Evolutionary conservation across 495 filamentous ascomycete species (phyloP).

Genomic region (Neurospora tetrasperma): DNA sequence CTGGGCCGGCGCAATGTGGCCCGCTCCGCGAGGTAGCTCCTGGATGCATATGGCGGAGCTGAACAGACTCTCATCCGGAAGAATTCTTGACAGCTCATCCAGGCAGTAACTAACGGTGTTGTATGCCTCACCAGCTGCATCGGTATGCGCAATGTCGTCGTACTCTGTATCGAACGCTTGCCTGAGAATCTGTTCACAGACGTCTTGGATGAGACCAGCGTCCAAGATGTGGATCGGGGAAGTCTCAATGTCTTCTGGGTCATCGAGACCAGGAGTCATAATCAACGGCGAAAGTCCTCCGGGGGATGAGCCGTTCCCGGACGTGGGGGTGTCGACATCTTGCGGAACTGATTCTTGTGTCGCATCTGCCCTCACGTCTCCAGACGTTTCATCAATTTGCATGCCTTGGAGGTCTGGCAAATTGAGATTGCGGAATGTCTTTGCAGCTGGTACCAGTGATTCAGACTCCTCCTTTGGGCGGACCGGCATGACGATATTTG

Average conservation of each 20-base stretch:
- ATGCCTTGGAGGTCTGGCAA: background rate
- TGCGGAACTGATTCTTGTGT: background rate
- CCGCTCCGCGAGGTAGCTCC: slow-evolving; percentile 1
- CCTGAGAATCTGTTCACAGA: slow-evolving; percentile 15
- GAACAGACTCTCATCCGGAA: slow-evolving; percentile 4
- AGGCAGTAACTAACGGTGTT: slow-evolving; percentile 17
- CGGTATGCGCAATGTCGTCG: slow-evolving; percentile 13
- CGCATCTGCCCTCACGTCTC: background rate
- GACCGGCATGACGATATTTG: background rate
- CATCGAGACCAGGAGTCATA: background rate
- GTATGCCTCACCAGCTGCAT: slow-evolving; percentile 8
- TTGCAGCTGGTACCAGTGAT: background rate
- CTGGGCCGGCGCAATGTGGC: background rate
- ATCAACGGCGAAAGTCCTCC: background rate
- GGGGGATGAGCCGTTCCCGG: background rate
- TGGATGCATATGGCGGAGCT: background rate
- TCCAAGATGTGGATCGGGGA: background rate
- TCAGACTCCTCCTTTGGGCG: background rate
- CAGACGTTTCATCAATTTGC: background rate
- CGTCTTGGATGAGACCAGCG: slow-evolving; percentile 11
- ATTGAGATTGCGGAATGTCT: background rate
- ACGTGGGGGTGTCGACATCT: background rate
- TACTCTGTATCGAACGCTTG: slow-evolving; percentile 17
- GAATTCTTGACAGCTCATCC: slow-evolving; percentile 16
- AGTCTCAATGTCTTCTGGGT: background rate